phyloP scores from a whole-genome alignment of 75 land plant species.

The Ceratopteris richardii region DNA sequence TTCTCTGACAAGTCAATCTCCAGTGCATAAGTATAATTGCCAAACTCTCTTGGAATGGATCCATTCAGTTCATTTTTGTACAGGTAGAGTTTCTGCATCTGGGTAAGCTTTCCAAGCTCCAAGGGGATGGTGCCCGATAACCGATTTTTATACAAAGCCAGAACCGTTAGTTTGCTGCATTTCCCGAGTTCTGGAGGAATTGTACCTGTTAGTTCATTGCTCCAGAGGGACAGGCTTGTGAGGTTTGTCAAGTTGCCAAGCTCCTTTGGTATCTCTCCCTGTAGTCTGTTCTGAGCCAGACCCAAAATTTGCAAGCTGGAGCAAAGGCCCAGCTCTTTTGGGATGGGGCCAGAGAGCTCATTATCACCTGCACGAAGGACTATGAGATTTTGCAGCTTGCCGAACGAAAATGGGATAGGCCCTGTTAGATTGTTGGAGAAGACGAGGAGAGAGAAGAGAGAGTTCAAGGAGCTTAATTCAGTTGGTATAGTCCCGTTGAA shows the following conservation, averaged over 20 bases:
- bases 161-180: constrained; percentile 22
- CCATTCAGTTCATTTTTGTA: constrained; percentile 42
- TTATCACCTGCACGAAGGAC: constrained; percentile 29
- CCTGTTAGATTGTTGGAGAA: constrained; percentile 33
- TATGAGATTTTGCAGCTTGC: constrained; percentile 19
- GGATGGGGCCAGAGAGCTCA: constrained; percentile 24
- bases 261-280: constrained; percentile 46
- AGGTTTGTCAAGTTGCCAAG: constrained; percentile 37
- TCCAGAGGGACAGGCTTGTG: constrained; percentile 30
- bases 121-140: constrained; percentile 46
- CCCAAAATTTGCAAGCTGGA: constrained; percentile 27
- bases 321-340: constrained; percentile 42
- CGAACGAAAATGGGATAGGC: constrained; percentile 25
- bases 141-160: constrained; percentile 28
- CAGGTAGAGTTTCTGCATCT: constrained; percentile 23
- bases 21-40: constrained; percentile 28
- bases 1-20: constrained; percentile 47
- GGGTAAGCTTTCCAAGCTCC: constrained; percentile 29
- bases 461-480: constrained; percentile 30
- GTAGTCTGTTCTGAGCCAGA: constrained; percentile 23
- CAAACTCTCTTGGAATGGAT: constrained; percentile 43
- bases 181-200: constrained; percentile 50
- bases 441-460: constrained; percentile 32
- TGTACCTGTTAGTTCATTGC: constrained; percentile 38
- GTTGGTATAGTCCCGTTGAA: constrained; percentile 41